These are phyloP conservation scores for Candida maris DNA, from an alignment of 805 yeast species.

Conservation along the genomic window DNA sequence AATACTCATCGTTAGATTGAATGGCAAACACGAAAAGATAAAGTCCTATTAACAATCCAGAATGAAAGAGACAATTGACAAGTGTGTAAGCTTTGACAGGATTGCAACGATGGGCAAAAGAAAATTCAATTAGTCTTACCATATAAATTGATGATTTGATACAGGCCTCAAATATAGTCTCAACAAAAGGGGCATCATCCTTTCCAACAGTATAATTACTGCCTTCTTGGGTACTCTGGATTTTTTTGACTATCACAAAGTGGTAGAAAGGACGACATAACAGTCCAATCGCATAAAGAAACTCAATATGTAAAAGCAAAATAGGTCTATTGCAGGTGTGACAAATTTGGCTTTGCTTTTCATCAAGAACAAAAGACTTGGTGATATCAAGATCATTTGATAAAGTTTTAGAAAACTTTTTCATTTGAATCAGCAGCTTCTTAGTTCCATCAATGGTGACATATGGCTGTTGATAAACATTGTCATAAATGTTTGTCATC, in stretches of 20 bases:
- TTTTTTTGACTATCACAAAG: slow-evolving; percentile 24
- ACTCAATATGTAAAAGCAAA: slow-evolving; percentile 34
- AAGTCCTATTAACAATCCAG: slow-evolving; percentile 36
- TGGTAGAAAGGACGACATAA: slow-evolving; percentile 43
- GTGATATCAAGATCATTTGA: slow-evolving; percentile 30
- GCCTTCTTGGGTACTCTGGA: slow-evolving; percentile 4
- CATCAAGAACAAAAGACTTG: slow-evolving; percentile 19
- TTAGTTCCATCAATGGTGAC: slow-evolving; percentile 32
- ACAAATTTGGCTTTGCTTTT: slow-evolving; percentile 9
- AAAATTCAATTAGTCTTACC: slow-evolving; percentile 30
- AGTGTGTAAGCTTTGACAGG: slow-evolving; percentile 36
- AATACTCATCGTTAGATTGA: slow-evolving; percentile 6
- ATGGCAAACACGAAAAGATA: slow-evolving; percentile 22
- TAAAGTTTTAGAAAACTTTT: slow-evolving; percentile 32
- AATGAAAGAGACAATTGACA: slow-evolving; percentile 34
- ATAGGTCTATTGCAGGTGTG: slow-evolving; percentile 22
- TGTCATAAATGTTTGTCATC: slow-evolving; percentile 31
- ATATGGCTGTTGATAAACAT: slow-evolving; percentile 32
- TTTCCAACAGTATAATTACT: not conserved
- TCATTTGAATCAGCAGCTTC: slow-evolving; percentile 35
- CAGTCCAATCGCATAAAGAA: slow-evolving; percentile 34
- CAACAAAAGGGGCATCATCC: slow-evolving; percentile 12
- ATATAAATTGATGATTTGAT: slow-evolving; percentile 34
- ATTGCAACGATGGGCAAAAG: slow-evolving; percentile 26
- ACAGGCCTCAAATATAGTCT: slow-evolving; percentile 34